Base-by-base conservation (phyloP, 768 basidiomycete genomes). In the Mycena alexandri region DNA sequence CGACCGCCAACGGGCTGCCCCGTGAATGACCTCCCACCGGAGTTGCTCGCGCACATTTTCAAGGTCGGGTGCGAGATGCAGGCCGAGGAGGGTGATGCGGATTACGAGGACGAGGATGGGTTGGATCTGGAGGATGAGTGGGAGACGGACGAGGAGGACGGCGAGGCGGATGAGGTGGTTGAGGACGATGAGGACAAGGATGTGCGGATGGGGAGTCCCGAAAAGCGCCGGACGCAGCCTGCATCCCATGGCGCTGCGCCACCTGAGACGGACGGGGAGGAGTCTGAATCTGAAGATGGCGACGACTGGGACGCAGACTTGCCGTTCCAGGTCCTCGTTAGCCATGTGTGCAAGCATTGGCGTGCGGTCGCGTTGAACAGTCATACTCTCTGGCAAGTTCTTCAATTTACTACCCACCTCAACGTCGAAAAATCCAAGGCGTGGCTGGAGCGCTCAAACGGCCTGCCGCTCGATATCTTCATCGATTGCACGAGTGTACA, bases 271-370 rank as follows among this genome's bases (percentile, higher is more conserved):
- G 46, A 50, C 54, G 72, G 59, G 0, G 61, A 63, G 29, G 75
- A 72, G 19, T 68, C 73, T 34, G 75, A 67, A 61, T 74, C 67
- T 48, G 74, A 68, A 33, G 71, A 64, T 19, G 62, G 22, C 42
- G 75, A 73, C 14, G 69, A 72, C 13, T 69, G 57, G 21, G 68
- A 43, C 6, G 71, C 75, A 1, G 65, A 55, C 24, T 53, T 67
- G 42, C 43, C 51, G 50, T 50, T 50, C 77, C 76, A 38, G 63
- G 77, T 89, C 33, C 78, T 88, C 70, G 87, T 84, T 16, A 89
- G 89, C 19, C 89, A 89, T 70, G 85, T 90, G 12, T 91, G 89
- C 75, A 78, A 72, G 25, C 86, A 83, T 63, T 91, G 90, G 90
- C 86, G 89, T 53, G 78, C 77, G 36, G 75, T 83, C 22, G 85